These are phyloP conservation scores for Yamadazyma triangularis DNA, from an alignment of 1,139 yeast genomes.

Conservation along the genomic window DNA sequence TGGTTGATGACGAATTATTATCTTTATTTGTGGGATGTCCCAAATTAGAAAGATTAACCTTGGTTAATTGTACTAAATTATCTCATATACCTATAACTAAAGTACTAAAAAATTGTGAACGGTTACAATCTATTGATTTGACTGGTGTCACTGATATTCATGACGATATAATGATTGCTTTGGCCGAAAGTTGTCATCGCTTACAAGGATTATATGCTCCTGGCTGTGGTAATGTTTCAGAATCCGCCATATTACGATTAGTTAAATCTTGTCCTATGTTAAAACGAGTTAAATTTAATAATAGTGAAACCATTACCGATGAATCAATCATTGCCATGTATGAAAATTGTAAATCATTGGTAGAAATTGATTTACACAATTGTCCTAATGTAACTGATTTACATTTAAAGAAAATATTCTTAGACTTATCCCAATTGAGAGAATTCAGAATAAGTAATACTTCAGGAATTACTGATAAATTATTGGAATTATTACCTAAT, in stretches of 20 bases:
- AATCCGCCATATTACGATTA: conserved; percentile 57
- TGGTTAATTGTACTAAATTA: conserved; percentile 72
- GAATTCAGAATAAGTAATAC: conserved; percentile 83
- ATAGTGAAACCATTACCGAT: conserved; percentile 66
- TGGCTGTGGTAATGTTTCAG: conserved; percentile 68
- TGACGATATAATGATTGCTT: conserved; percentile 66
- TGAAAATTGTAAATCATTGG: conserved; percentile 67
- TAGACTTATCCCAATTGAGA: conserved; percentile 63
- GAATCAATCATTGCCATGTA: conserved; percentile 62
- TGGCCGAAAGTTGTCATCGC: conserved; percentile 68
- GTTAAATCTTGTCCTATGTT: conserved; percentile 66
- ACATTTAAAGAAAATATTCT: conserved; percentile 58
- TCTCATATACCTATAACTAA: conserved; percentile 58
- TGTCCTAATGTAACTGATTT: conserved; percentile 71
- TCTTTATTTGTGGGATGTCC: conserved; percentile 60
- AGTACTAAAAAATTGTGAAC: conserved; percentile 60
- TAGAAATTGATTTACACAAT: conserved; percentile 85
- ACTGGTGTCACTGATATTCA: conserved; percentile 71
- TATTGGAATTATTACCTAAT: conserved; percentile 46
- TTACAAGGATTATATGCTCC: conserved; percentile 91
- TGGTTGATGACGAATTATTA: conserved; percentile 60
- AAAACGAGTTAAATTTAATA: conserved; percentile 78
- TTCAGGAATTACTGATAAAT: conserved; percentile 61
- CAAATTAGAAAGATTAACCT: conserved; percentile 77
- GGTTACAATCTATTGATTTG: conserved; percentile 81